phyloP scores from a whole-genome alignment of 129 eudicot species.

The Lactuca saligna region DNA sequence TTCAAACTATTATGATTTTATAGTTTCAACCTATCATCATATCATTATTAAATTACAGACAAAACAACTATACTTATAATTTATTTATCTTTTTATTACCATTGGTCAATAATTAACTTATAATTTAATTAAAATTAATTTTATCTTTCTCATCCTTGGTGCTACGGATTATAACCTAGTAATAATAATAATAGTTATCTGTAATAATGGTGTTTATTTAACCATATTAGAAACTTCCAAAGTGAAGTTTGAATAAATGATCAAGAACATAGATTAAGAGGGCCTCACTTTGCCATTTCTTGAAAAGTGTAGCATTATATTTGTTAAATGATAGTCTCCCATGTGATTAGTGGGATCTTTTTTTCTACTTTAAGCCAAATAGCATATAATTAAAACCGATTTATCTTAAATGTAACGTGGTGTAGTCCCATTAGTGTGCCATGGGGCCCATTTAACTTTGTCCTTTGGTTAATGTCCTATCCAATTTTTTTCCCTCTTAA shows the following conservation, averaged over 20 bases:
- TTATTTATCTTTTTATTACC: too few relatives aligned
- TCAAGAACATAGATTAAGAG: slow-evolving; percentile 23
- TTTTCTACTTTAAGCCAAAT: slow-evolving; percentile 23
- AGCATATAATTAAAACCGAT: slow-evolving; percentile 27
- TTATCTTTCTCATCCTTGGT: too few relatives aligned
- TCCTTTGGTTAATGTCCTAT: slow-evolving; percentile 15
- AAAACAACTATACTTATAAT: too few relatives aligned
- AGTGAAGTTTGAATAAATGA: slow-evolving; percentile 21
- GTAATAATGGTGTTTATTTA: slow-evolving; percentile 18
- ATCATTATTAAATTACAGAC: too few relatives aligned
- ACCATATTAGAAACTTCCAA: slow-evolving; percentile 21
- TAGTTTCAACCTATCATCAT: too few relatives aligned
- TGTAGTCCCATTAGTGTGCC: slow-evolving; percentile 37
- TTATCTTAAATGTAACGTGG: slow-evolving; percentile 32
- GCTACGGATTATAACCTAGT: too few relatives aligned
- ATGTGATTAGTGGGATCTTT: slow-evolving; percentile 47
- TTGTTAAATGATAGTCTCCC: slow-evolving; percentile 35
- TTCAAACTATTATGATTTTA: too few relatives aligned
- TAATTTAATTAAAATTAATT: too few relatives aligned
- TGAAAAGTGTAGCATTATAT: slow-evolving; percentile 23
- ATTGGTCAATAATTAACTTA: too few relatives aligned
- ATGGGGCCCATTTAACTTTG: slow-evolving; percentile 35
- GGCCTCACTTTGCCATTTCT: slow-evolving; percentile 28
- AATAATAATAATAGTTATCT: background rate
- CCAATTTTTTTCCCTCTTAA: slow-evolving; percentile 15